Percentiles rank a stretch among this genome's conserved stretches.
Evolutionary conservation across 352 stramenopile species (phyloP).

Genomic region (Thraustochytrium sp.): DNA sequence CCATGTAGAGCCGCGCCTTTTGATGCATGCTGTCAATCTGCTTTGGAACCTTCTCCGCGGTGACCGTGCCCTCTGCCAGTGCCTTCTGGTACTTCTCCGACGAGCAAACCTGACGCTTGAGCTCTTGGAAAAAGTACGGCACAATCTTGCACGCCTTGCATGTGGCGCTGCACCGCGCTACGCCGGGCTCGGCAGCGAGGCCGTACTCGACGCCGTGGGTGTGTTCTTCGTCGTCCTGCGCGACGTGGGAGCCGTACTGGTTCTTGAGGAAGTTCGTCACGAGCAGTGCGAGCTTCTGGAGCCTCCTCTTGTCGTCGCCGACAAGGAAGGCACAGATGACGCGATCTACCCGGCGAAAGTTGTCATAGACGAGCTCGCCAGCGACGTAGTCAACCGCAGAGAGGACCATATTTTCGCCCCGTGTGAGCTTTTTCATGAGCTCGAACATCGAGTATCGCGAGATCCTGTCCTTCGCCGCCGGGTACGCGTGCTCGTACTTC

Average conservation of each 20-base stretch:
- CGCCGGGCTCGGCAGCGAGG: background rate
- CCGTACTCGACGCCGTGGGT: constrained; percentile 29
- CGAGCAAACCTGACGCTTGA: background rate
- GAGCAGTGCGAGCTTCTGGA: background rate
- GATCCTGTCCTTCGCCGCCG: background rate
- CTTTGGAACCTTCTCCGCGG: background rate
- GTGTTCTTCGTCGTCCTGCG: background rate
- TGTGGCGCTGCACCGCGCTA: background rate
- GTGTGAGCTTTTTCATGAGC: background rate
- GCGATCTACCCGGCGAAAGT: constrained; percentile 26
- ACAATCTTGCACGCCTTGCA: constrained; percentile 19
- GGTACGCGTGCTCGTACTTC: background rate
- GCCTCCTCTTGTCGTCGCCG: background rate
- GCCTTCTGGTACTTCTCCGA: background rate
- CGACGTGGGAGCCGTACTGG: background rate
- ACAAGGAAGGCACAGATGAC: constrained; percentile 23
- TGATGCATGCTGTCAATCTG: background rate
- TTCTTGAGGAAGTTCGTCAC: constrained; percentile 7
- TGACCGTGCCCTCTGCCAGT: background rate
- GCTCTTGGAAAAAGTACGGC: background rate
- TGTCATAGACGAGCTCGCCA: constrained; percentile 50
- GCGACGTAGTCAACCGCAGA: constrained; percentile 49
- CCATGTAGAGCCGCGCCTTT: constrained; percentile 6
- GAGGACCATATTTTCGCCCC: background rate
- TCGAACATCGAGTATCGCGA: background rate